Conservation (phyloP, 441 rosid genomes). For the Syzygium syzygioides region DNA sequence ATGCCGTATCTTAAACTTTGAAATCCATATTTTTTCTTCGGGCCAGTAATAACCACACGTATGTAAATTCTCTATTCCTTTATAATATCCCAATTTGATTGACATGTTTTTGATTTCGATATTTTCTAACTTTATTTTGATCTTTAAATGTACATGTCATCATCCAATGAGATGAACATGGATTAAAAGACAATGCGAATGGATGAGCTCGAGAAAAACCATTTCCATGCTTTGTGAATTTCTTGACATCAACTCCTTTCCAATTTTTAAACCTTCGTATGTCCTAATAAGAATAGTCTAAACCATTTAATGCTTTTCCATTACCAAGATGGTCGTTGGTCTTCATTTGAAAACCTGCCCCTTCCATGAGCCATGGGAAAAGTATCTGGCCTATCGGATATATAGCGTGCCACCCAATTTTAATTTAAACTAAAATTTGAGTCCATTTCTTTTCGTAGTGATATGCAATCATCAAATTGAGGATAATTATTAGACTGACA, state of each 20-base stretch:
- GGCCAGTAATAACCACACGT: not conserved
- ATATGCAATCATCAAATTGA: not conserved
- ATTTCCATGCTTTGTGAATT: no score
- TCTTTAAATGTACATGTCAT: not conserved
- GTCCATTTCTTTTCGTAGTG: not conserved
- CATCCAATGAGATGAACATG: not conserved
- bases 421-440: not conserved
- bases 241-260: no score
- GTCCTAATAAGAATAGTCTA: no score
- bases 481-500: not conserved
- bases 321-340: no score
- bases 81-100: not conserved
- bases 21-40: not conserved
- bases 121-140: not conserved
- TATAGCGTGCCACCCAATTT: no score
- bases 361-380: no score
- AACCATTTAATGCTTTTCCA: no score
- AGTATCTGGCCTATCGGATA: no score
- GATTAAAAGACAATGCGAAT: not conserved
- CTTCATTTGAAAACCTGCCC: no score
- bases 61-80: not conserved
- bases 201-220: not conserved
- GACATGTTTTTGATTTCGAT: not conserved
- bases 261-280: no score
- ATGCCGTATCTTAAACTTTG: not conserved